These are phyloP conservation scores for Dalbergia cultrata DNA, from an alignment of 306 rosid species.

Conservation along the genomic window DNA sequence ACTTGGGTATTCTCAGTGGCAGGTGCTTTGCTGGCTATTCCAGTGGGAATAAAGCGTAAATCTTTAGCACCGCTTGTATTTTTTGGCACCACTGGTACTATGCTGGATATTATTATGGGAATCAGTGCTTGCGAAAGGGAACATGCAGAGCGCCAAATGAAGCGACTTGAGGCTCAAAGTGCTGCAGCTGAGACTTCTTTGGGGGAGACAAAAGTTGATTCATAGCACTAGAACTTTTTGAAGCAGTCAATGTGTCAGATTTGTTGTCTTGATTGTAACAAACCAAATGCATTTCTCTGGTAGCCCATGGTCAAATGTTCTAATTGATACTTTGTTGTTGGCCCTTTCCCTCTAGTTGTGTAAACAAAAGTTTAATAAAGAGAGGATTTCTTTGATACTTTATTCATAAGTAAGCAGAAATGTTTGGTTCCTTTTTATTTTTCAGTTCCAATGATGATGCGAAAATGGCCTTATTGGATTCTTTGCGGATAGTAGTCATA, in stretches of 20 bases:
- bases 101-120: slow-evolving; percentile 95
- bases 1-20: slow-evolving; percentile 97
- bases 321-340: slow-evolving; percentile 24
- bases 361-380: slow-evolving; percentile 25
- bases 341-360: not conserved
- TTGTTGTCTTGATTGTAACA: slow-evolving; percentile 35
- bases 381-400: slow-evolving; percentile 31
- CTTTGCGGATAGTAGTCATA: not conserved
- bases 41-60: slow-evolving; percentile 91
- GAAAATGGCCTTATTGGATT: not conserved
- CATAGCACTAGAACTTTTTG: slow-evolving; percentile 46
- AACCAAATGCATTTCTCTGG: slow-evolving; percentile 26
- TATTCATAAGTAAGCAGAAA: not conserved
- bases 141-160: slow-evolving; percentile 88
- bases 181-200: slow-evolving; percentile 55
- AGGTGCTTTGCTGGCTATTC: slow-evolving; percentile 94
- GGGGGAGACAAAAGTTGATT: slow-evolving; percentile 51
- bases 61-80: slow-evolving; percentile 92
- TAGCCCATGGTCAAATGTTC: not conserved
- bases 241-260: slow-evolving; percentile 20
- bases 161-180: slow-evolving; percentile 77
- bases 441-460: not conserved
- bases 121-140: slow-evolving; percentile 86
- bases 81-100: slow-evolving; percentile 95
- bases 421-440: not conserved